Conservation (phyloP, 495 filamentous ascomycete genomes). For the Ramalina intermedia region DNA sequence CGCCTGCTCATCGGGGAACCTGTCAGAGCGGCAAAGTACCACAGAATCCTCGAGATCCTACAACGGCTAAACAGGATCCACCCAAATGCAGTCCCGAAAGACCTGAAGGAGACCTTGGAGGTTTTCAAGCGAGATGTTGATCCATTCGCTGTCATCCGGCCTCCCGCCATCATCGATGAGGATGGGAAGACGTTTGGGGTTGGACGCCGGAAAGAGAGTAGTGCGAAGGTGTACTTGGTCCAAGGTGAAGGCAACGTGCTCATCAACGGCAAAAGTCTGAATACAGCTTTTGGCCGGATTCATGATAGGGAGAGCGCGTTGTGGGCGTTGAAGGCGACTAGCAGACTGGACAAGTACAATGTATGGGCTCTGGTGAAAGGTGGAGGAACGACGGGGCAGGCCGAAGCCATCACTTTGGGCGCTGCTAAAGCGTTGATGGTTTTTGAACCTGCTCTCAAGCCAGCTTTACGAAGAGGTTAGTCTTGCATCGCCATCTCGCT, state of each 20-base stretch:
- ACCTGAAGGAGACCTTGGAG: constrained; percentile 47
- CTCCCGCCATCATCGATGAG: constrained; percentile 46
- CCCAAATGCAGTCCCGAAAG: constrained; percentile 56
- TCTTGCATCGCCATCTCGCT: constrained; percentile 13
- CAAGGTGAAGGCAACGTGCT: constrained; percentile 83
- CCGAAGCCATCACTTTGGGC: constrained; percentile 88
- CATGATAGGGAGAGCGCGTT: constrained; percentile 91
- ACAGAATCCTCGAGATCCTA: constrained; percentile 55
- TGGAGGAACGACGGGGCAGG: constrained; percentile 87
- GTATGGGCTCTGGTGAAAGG: constrained; percentile 74
- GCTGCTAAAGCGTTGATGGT: constrained; percentile 74
- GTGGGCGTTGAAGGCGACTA: constrained; percentile 73
- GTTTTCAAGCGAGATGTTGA: constrained; percentile 64
- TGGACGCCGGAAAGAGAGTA: constrained; percentile 73
- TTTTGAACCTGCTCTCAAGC: constrained; percentile 44
- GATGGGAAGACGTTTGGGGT: constrained; percentile 61
- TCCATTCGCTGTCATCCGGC: constrained; percentile 44
- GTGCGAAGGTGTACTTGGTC: constrained; percentile 70
- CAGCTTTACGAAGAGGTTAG: constrained; percentile 76
- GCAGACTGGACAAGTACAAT: constrained; percentile 91
- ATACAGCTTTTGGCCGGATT: constrained; percentile 65
- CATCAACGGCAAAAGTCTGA: constrained; percentile 74
- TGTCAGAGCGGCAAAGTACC: constrained; percentile 67
- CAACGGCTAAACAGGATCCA: constrained; percentile 77
- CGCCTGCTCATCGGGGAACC: constrained; percentile 58